These are phyloP conservation scores for Candida sphagnicola DNA, from an alignment of 805 yeast species.

Conservation along the genomic window DNA sequence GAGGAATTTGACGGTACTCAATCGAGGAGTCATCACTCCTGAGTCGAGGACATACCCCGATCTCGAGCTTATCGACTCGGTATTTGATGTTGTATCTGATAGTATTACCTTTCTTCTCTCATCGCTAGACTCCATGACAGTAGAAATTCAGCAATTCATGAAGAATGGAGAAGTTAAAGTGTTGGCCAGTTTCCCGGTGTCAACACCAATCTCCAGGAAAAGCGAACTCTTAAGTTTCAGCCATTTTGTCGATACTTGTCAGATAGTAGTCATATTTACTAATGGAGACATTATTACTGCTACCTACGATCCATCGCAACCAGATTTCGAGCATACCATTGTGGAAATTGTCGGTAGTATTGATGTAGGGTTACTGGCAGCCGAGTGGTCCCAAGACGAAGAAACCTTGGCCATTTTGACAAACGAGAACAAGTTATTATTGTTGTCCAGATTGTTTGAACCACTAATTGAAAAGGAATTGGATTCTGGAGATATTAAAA, in stretches of 20 bases:
- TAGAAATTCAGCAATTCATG: slow-evolving; percentile 75
- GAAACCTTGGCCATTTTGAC: slow-evolving; percentile 76
- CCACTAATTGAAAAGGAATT: slow-evolving; percentile 66
- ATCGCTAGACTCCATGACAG: slow-evolving; percentile 45
- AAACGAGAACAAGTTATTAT: slow-evolving; percentile 50
- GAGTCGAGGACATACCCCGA: slow-evolving; percentile 63
- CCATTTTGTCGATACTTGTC: slow-evolving; percentile 68
- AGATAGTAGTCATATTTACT: slow-evolving; percentile 60
- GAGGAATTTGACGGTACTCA: slow-evolving; percentile 50
- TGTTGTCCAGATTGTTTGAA: slow-evolving; percentile 75
- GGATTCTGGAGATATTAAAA: slow-evolving; percentile 55
- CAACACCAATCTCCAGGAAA: slow-evolving; percentile 19
- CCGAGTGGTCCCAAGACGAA: slow-evolving; percentile 89
- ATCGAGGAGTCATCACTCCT: slow-evolving; percentile 50
- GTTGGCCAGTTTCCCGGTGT: slow-evolving; percentile 59
- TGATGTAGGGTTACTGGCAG: slow-evolving; percentile 68
- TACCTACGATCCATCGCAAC: slow-evolving; percentile 47
- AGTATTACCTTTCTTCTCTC: slow-evolving; percentile 63
- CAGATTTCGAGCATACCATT: slow-evolving; percentile 52
- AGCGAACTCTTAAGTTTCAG: slow-evolving; percentile 47
- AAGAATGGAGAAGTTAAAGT: slow-evolving; percentile 57
- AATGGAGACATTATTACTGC: slow-evolving; percentile 77
- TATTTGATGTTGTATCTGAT: slow-evolving; percentile 72
- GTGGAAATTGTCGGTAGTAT: slow-evolving; percentile 80
- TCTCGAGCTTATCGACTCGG: slow-evolving; percentile 47